These are phyloP conservation scores for Xylaria longipes DNA, from an alignment of 495 filamentous ascomycete genomes.

Conservation along the genomic window DNA sequence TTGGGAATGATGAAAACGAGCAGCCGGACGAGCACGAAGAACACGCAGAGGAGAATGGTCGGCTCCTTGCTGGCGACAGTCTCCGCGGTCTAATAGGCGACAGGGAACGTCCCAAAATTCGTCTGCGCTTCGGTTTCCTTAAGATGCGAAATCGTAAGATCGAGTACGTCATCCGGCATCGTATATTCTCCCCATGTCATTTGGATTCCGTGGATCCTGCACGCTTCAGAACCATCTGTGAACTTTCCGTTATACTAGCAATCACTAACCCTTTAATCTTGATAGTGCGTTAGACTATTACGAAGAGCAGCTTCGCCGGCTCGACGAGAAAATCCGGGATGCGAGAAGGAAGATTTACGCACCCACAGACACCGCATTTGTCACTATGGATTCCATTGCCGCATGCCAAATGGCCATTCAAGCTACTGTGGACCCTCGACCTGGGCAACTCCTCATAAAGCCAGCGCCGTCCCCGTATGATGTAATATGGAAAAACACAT, in stretches of 20 bases:
- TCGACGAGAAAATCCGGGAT: slow-evolving; percentile 76
- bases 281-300: slow-evolving; percentile 83
- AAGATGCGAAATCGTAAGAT: slow-evolving; percentile 73
- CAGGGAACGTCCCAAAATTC: slow-evolving; percentile 67
- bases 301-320: slow-evolving; percentile 78
- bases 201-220: neutral
- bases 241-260: neutral
- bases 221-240: neutral
- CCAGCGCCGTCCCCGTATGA: slow-evolving; percentile 87
- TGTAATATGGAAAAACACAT: slow-evolving; percentile 92
- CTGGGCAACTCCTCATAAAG: slow-evolving; percentile 82
- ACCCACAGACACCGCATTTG: slow-evolving; percentile 85
- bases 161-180: slow-evolving; percentile 52
- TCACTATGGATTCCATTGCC: slow-evolving; percentile 96
- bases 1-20: slow-evolving; percentile 16
- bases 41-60: slow-evolving; percentile 48
- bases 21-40: slow-evolving; percentile 47
- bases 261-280: slow-evolving; percentile 4
- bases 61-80: slow-evolving; percentile 58
- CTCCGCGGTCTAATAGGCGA: slow-evolving; percentile 38
- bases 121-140: slow-evolving; percentile 81
- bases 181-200: neutral
- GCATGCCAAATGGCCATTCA: slow-evolving; percentile 93
- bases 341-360: slow-evolving; percentile 78
- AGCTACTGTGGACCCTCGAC: slow-evolving; percentile 86